Percentiles rank a stretch among this genome's conserved stretches.
phyloP scores from a whole-genome alignment of 352 stramenopile species.

The Phytopythium chamaehyphon region DNA sequence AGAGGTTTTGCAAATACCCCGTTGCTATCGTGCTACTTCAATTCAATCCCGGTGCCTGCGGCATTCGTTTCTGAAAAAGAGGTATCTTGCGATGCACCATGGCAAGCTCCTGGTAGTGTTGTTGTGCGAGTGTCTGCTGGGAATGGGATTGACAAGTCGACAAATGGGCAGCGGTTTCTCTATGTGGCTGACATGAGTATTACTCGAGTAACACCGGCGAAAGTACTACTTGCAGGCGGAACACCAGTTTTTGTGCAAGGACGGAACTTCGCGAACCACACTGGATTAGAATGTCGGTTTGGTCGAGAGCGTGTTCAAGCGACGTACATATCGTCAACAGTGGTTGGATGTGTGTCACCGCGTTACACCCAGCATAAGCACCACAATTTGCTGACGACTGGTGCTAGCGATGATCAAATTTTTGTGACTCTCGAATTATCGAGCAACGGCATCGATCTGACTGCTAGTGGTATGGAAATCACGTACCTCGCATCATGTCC shows the following conservation, averaged over 20 bases:
- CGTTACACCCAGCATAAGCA: slow-evolving; percentile 28
- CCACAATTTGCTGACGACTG: slow-evolving; percentile 36
- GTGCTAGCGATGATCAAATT: slow-evolving; percentile 4
- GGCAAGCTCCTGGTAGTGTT: slow-evolving; percentile 48
- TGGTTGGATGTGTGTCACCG: slow-evolving; percentile 82
- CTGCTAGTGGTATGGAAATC: slow-evolving; percentile 55
- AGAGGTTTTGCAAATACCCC: slow-evolving; percentile 54
- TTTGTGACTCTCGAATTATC: slow-evolving; percentile 78
- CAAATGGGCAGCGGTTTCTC: slow-evolving; percentile 40
- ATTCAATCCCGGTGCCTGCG: slow-evolving; percentile 25
- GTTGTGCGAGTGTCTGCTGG: slow-evolving; percentile 66
- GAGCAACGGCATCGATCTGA: slow-evolving; percentile 85
- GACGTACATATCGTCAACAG: slow-evolving; percentile 70
- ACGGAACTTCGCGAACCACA: slow-evolving; percentile 92
- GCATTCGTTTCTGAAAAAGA: slow-evolving; percentile 38
- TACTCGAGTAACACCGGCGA: slow-evolving; percentile 58
- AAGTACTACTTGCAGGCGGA: slow-evolving; percentile 71
- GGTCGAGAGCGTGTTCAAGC: slow-evolving; percentile 56
- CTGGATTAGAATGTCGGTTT: slow-evolving; percentile 87
- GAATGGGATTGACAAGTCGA: slow-evolving; percentile 75
- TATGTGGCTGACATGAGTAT: slow-evolving; percentile 88
- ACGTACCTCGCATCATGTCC: slow-evolving; percentile 73
- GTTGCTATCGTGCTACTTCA: slow-evolving; percentile 57
- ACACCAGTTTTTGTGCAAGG: slow-evolving; percentile 90
- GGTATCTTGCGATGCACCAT: slow-evolving; percentile 61